Evolutionary conservation across 805 yeast species (phyloP), one percentile per base, ranked within the genome.

Genomic region (Tetrapisispora taiwanensis): DNA sequence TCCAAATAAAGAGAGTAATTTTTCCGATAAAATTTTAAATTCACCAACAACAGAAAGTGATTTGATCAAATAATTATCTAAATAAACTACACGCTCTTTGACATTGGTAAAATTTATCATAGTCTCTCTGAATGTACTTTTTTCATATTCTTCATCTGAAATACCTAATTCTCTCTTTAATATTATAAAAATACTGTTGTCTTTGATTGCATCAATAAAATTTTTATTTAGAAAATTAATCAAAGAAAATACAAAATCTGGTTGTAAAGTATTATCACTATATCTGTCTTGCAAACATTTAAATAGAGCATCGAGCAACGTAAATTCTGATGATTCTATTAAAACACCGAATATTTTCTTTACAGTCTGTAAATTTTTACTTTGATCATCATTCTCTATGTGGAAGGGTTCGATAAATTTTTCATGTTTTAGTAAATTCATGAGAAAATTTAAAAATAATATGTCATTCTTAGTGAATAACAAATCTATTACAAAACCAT

Each of bases 161-260:
- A 62, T 55, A 15, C 53, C 53, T 30, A 60, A 49, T 14, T 54
- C 55, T 12, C 53, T 45, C 39, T 56, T 57, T 34, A 62, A 39
- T n/a, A 47, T 36, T 5, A 50, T 46, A 36, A 61, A 62, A 14
- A 46, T 51, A 30, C 50, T 53, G 37, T 47, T 42, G 22, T 43
- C 39, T 43, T 55, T 59, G 13, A 60, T 36, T 1, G 39, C 41
- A 37, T 56, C 60, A 7, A 53, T 49, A 34, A 47, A 54, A 1
- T 54, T 48, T 2, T 39, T 13, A 41, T 60, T 58, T 31, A 60
- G 43, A 32, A 48, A 51, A 13, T 44, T 41, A 0, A 56, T 43
- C 7, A 58, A 18, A 9, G 45, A 39, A 7, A 36, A 19, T 3
- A 49, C 36, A 17, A 46, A 37, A 1, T 20, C 39, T 1, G 18